Evolutionary conservation across 176 grass and related monocot genomes (phyloP), one percentile per base, ranked within the genome.

Genomic region (Typha latifolia): DNA sequence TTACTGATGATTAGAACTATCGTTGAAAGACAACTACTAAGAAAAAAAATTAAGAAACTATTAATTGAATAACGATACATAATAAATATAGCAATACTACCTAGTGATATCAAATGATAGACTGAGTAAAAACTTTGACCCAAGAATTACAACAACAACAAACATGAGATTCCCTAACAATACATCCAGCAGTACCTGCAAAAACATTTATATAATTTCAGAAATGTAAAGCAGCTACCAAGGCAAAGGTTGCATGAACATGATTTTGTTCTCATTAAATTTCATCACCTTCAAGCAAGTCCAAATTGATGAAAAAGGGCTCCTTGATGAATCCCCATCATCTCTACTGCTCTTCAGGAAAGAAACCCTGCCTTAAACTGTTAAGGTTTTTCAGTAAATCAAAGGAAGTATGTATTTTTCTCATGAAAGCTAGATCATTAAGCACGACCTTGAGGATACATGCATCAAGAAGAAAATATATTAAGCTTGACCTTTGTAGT

Each of bases 281-380:
- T 61, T 27, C 55, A 76, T 61, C 27, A 91, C 92, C 92, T 89
- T 79, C 55, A 69, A 62, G 69, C 80, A 96, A 82, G 48, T 81
- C 74, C 63, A 84, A 89, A 84, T 65, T 51, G 78, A 72, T 0
- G 70, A 74, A 59, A 84, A 51, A 62, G 77, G 69, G 64, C 63
- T 82, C 32, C 43, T 70, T 9, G 80, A 86, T 53, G 80, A 89
- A 91, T 83, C 63, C 26, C 72, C 72, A 69, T 80, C 75, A 72
- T 27, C 63, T 76, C 43, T 76, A 76, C 73, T 84, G 51, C 47
- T 73, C 77, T 72, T 79, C 49, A 77, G 75, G 74, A 96, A 85
- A 62, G 72, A 96, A 84, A 86, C 77, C 69, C 82, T 89, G 81
- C 74, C 85, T 96, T 75, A 47, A 50, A 82, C 84, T 86, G 80